Conservation (phyloP, 2,329 filamentous ascomycete species). For the Aspergillus amoenus region DNA sequence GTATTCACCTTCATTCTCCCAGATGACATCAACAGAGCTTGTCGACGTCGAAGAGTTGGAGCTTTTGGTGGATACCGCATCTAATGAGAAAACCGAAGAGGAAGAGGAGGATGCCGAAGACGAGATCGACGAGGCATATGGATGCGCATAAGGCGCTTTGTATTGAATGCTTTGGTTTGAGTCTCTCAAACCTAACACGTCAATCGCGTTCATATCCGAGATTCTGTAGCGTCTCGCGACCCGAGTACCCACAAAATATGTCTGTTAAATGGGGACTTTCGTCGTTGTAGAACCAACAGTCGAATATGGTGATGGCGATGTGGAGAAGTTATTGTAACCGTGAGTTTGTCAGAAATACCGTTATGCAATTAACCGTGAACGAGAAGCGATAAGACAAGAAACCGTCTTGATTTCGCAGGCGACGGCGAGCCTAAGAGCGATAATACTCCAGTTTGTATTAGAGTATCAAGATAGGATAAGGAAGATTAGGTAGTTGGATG, state of each 20-base stretch:
- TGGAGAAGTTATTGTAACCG: conserved; percentile 24
- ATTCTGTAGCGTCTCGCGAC: conserved; percentile 26
- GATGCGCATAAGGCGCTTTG: conserved; percentile 44
- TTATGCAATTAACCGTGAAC: conserved; percentile 33
- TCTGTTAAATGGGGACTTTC: conserved; percentile 16
- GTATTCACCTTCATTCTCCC: conserved; percentile 40
- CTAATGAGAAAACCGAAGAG: conserved; percentile 75
- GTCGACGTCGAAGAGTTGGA: conserved; percentile 69
- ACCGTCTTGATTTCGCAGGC: conserved; percentile 33
- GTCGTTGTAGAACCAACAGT: conserved; percentile 17
- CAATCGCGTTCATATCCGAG: conserved; percentile 45
- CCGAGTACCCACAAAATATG: conserved; percentile 16
- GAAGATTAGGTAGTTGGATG: not conserved
- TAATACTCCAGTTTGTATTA: conserved; percentile 27
- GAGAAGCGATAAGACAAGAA: conserved; percentile 29
- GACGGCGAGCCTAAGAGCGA: conserved; percentile 30
- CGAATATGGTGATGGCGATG: conserved; percentile 15
- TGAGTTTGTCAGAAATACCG: conserved; percentile 27
- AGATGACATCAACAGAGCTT: conserved; percentile 56
- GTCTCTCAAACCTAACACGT: conserved; percentile 43
- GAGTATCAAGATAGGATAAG: conserved; percentile 9
- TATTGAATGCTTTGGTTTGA: conserved; percentile 38
- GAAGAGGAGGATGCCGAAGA: conserved; percentile 75
- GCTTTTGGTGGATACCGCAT: conserved; percentile 62
- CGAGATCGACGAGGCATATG: conserved; percentile 70